A percentile compares a stretch with the other conserved stretches of the same genome.
phyloP scores from a whole-genome alignment of 805 yeast species.

The Zygotorulaspora danielsina region DNA sequence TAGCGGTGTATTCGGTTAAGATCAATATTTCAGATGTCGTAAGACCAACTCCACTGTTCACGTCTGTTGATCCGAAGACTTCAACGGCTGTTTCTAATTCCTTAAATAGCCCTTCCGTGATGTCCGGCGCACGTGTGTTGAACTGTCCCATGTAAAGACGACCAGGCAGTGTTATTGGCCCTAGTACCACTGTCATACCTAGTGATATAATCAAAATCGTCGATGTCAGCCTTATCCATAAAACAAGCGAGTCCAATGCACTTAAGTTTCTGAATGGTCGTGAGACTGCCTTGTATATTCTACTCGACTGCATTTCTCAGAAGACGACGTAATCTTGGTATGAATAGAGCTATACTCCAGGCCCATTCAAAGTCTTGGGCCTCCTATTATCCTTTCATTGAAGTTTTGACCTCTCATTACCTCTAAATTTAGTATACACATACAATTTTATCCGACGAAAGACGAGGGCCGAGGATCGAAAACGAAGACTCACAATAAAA shows the following conservation, averaged over 20 bases:
- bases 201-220: constrained; percentile 21
- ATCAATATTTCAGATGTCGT: constrained; percentile 32
- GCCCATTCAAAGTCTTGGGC: too few relatives aligned
- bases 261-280: constrained; percentile 25
- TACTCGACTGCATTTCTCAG: constrained; percentile 9
- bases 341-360: too few relatives aligned
- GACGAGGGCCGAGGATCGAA: too few relatives aligned
- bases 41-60: constrained; percentile 30
- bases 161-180: constrained; percentile 22
- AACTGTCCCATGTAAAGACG: constrained; percentile 23
- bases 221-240: constrained; percentile 21
- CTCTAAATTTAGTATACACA: too few relatives aligned
- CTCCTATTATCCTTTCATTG: too few relatives aligned
- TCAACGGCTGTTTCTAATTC: constrained; percentile 26
- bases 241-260: constrained; percentile 24
- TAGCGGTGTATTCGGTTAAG: constrained; percentile 27
- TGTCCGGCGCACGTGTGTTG: constrained; percentile 24
- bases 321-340: too few relatives aligned
- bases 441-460: too few relatives aligned
- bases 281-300: constrained; percentile 10
- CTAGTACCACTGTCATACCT: constrained; percentile 20
- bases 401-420: too few relatives aligned
- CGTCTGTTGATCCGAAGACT: constrained; percentile 21
- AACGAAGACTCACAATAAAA: too few relatives aligned
- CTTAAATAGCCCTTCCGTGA: constrained; percentile 27